Evolutionary conservation across 2,329 filamentous ascomycete species (phyloP), one percentile per base, ranked within the genome.

Genomic region (Colletotrichum caudatum): DNA sequence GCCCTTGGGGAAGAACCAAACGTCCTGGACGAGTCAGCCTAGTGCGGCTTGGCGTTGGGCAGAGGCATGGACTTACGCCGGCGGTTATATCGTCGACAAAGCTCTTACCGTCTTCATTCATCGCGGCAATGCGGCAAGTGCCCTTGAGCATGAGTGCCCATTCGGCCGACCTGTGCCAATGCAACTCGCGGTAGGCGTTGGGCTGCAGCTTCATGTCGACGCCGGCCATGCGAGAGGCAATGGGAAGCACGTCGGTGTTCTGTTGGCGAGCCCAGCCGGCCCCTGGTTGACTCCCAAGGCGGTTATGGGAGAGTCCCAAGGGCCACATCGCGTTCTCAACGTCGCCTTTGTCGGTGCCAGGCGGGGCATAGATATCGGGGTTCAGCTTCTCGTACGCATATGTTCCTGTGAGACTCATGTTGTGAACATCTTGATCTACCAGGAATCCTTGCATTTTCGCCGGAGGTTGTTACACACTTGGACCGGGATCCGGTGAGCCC

Each of bases 171-270:
- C 84, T 87, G 74, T 90, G 88, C 88, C 87, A 92, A 74, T 92
- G 90, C 29, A 92, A 80, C 77, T 92, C 89, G 26, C 90, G 85
- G 72, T 91, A 91, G 0, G 86, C 88, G 35, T 87, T 80, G 0
- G 87, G 83, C n/a, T 83, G 84, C 1, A 90, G 82, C 51, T 87
- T 83, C 88, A 90, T 90, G 73, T 90, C 84, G 0, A 90, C 88
- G 54, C 87, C 88, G 0, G 88, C 87, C 85, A 90, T 89, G 18
- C 78, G 80, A 4, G 79, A 85, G 8, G 86, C 82, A 0, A 76
- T 71, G 2, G 88, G 88, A 69, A 90, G 81, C 12, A 87, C 85
- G 1, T 78, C 78, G 0, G 76, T 79, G 75, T 89, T 89, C 76
- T 89, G 85, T 76, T 89, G 84, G 2, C 86, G 80, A 50, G 87